A percentile compares a stretch with the other conserved stretches of the same genome.
Evolutionary conservation across 208 protist species (phyloP).

Genomic region (Leishmania braziliensis): DNA sequence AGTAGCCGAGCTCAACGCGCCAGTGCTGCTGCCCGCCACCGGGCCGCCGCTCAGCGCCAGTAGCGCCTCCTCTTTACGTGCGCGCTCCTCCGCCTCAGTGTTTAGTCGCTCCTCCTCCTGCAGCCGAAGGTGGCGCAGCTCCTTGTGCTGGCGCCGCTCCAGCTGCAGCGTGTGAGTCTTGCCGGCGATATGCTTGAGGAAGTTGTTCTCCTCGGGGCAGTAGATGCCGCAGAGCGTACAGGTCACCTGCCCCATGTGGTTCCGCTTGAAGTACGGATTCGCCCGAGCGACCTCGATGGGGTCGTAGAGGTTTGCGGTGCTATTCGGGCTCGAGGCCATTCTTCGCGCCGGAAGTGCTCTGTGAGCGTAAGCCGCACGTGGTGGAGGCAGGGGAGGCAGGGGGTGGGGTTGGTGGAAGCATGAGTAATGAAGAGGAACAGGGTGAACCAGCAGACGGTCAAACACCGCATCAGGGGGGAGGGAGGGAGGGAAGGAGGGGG

Average conservation of each 20-base stretch:
- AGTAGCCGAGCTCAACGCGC: not conserved
- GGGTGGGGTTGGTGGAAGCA: not conserved
- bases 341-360: too few species aligned
- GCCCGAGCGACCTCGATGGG: slow-evolving; percentile 52
- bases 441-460: not conserved
- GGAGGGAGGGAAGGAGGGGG: not conserved
- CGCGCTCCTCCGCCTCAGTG: slow-evolving; percentile 41
- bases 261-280: slow-evolving; percentile 80
- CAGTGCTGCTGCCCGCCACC: slow-evolving; percentile 6
- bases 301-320: slow-evolving; percentile 50
- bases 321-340: slow-evolving; percentile 10
- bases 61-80: slow-evolving; percentile 47
- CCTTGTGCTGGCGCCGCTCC: slow-evolving; percentile 61
- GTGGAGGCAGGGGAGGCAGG: not conserved
- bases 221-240: slow-evolving; percentile 83
- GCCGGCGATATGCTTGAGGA: slow-evolving; percentile 74
- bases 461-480: not conserved
- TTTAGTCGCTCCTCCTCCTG: slow-evolving; percentile 68
- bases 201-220: slow-evolving; percentile 83
- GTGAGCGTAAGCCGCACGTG: not conserved
- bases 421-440: not conserved
- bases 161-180: slow-evolving; percentile 80
- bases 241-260: slow-evolving; percentile 82
- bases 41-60: slow-evolving; percentile 37
- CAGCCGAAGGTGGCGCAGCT: slow-evolving; percentile 51